Conservation (phyloP, 139 green algal species). For the Chlorella ohadii region DNA sequence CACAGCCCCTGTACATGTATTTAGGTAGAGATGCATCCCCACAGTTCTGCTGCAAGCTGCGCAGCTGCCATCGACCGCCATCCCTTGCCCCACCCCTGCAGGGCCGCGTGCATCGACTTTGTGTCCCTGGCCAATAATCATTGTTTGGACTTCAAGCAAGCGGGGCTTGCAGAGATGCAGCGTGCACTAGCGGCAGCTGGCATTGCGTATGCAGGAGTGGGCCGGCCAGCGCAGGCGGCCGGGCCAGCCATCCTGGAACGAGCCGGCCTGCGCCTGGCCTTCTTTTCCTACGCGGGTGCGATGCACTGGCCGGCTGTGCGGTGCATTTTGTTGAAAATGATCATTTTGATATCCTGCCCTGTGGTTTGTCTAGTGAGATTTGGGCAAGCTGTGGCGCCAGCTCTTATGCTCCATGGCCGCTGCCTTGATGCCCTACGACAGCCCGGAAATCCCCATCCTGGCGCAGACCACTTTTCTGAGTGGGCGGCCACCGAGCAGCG, state of each 20-base stretch:
- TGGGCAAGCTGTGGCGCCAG: too few relatives aligned
- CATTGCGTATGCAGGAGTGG: slow-evolving; percentile 57
- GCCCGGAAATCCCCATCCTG: too few relatives aligned
- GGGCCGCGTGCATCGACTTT: slow-evolving; percentile 49
- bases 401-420: too few relatives aligned
- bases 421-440: too few relatives aligned
- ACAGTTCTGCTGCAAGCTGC: not conserved
- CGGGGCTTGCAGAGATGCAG: slow-evolving; percentile 59
- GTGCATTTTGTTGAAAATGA: too few relatives aligned
- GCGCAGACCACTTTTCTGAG: slow-evolving; percentile 55
- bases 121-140: slow-evolving; percentile 78
- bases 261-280: slow-evolving; percentile 46
- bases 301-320: too few relatives aligned
- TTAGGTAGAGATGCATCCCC: too few relatives aligned
- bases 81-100: not conserved
- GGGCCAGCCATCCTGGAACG: slow-evolving; percentile 51
- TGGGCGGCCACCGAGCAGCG: slow-evolving; percentile 54
- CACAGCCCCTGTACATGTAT: too few relatives aligned
- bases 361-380: too few relatives aligned
- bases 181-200: slow-evolving; percentile 43
- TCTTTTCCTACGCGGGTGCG: slow-evolving; percentile 47
- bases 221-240: slow-evolving; percentile 40
- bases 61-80: not conserved
- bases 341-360: too few relatives aligned
- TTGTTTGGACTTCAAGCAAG: slow-evolving; percentile 59